Base-by-base conservation (phyloP, 179 eudicot species). In the Beta lomatogona region DNA sequence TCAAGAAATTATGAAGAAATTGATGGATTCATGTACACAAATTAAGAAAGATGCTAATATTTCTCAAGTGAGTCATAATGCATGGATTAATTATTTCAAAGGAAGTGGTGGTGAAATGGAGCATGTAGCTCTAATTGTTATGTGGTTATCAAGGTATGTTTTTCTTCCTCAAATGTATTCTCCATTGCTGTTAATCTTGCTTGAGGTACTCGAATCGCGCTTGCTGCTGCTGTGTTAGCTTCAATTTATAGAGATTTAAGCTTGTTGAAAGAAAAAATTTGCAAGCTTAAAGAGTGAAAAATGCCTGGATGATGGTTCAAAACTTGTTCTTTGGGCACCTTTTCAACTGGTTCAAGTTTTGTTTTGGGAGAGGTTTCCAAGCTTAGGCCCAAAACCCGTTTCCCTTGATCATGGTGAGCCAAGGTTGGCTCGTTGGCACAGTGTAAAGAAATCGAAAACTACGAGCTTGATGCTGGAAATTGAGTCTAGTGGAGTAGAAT, bases 331-430 rank as follows among this genome's bases (percentile, higher is more conserved):
- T 31, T 81, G 45, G 54, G 85, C 84, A 1, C 89, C 80, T 36
- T 61, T 88, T 8, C 85, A 79, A n/a, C 65, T 88, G 0, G 85
- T 85, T 31, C 89, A 88, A 68, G 25, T 83, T 69, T 86, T 86
- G 89, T 89, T 31, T 81, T 88, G 87, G 87, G 90, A 88, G 75
- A 88, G 89, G 52, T 80, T 88, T 13, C 82, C 84, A 28, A 45
- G 31, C 0, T 58, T 86, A 36, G 46, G 81, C 28, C 91, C 91
- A 0, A 21, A 65, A 14, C 81, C 85, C 0, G 68, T 68, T 44
- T 18, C 41, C 4, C 19, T 67, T 0, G 19, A 28, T 16, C 53
- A 4, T 11, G 83, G 81, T 4, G 71, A 74, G 79, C 82, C 81
- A 3, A 86, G 87, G 76, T 5, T 81, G 25, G 86, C 84, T 31